phyloP scores from a whole-genome alignment of 257 asterid genomes.

The Echium plantagineum region DNA sequence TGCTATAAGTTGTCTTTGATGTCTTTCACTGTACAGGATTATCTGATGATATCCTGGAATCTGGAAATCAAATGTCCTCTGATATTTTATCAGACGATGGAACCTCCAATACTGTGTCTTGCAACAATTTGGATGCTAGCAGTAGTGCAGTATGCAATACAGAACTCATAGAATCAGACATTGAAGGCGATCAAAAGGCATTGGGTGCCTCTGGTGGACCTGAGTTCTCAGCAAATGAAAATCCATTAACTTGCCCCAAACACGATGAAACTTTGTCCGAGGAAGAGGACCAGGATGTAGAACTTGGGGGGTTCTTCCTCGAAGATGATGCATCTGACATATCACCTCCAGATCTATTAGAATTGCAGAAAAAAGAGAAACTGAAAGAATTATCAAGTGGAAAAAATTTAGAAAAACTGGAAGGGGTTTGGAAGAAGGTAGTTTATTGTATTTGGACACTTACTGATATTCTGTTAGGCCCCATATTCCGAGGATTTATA shows the following conservation, averaged over 20 bases:
- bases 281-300: slow-evolving; percentile 55
- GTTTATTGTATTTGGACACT: slow-evolving; percentile 8
- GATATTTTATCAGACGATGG: slow-evolving; percentile 26
- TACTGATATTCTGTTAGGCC: slow-evolving; percentile 8
- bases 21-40: slow-evolving; percentile 32
- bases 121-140: slow-evolving; percentile 24
- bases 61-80: slow-evolving; percentile 49
- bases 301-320: slow-evolving; percentile 64
- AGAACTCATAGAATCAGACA: slow-evolving; percentile 22
- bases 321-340: slow-evolving; percentile 43
- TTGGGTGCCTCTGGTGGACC: slow-evolving; percentile 19
- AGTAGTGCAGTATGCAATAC: slow-evolving; percentile 15
- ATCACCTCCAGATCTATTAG: slow-evolving; percentile 42
- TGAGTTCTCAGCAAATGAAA: slow-evolving; percentile 18
- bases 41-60: slow-evolving; percentile 55
- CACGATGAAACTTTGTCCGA: slow-evolving; percentile 29
- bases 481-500: slow-evolving; percentile 9
- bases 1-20: slow-evolving; percentile 11
- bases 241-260: slow-evolving; percentile 18
- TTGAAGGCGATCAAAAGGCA: slow-evolving; percentile 29
- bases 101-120: slow-evolving; percentile 25
- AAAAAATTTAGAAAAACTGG: slow-evolving; percentile 66
- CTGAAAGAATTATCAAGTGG: slow-evolving; percentile 56
- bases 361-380: slow-evolving; percentile 61
- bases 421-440: slow-evolving; percentile 98